phyloP scores from a whole-genome alignment of 129 eudicot genomes.

The Flaveria robusta region DNA sequence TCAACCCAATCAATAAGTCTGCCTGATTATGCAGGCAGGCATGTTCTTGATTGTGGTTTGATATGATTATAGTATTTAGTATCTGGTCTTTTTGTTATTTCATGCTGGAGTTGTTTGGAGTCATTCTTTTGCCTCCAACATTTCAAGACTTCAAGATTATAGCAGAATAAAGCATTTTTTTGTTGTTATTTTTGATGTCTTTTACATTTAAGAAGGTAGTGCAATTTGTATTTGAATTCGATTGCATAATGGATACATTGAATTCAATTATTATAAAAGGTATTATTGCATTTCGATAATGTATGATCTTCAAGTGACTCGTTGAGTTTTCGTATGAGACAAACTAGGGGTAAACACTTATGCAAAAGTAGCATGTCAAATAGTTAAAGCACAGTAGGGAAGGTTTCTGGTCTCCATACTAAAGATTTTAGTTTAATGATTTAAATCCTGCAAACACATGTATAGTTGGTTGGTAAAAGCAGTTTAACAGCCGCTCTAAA shows the following conservation, averaged over 20 bases:
- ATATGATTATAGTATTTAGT: constrained; percentile 33
- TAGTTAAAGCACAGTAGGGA: too few species aligned
- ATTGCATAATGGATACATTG: constrained; percentile 34
- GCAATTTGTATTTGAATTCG: constrained; percentile 34
- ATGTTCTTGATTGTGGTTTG: constrained; percentile 24
- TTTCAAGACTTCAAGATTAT: constrained; percentile 20
- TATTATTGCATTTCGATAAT: too few species aligned
- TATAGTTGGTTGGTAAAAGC: too few species aligned
- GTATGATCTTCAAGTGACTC: too few species aligned
- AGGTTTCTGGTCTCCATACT: too few species aligned
- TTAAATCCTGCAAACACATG: too few species aligned
- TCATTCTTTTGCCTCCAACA: constrained; percentile 37
- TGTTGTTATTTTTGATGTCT: constrained; percentile 7
- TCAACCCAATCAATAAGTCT: constrained; percentile 16
- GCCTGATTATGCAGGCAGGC: constrained; percentile 23
- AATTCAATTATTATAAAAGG: too few species aligned
- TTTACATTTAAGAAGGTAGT: constrained; percentile 21
- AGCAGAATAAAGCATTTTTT: constrained; percentile 8
- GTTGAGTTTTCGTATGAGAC: too few species aligned
- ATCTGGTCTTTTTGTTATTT: constrained; percentile 35
- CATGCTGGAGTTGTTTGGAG: constrained; percentile 42
- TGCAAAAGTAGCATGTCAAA: too few species aligned
- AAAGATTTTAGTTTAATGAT: too few species aligned
- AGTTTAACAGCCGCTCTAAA: too few species aligned
- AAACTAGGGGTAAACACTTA: too few species aligned